Evolutionary conservation across 148 eudicot genomes (phyloP).

Genomic region (Amaranthus cruentus): DNA sequence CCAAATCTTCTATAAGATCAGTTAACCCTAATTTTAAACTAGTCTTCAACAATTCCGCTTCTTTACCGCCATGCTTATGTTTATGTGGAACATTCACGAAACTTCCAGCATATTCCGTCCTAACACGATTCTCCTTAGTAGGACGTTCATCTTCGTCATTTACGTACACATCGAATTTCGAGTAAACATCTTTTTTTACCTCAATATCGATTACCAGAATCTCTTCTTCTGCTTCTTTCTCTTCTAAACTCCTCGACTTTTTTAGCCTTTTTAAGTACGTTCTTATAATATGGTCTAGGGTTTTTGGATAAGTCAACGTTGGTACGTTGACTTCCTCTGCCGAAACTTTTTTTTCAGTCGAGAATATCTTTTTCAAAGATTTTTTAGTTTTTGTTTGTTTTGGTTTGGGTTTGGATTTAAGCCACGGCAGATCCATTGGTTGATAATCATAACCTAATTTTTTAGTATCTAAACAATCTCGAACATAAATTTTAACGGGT

Average conservation of each 20-base stretch:
- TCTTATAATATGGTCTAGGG: conserved; percentile 35
- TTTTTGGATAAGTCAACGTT: conserved; percentile 35
- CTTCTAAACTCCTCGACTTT: conserved; percentile 50
- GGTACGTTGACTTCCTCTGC: conserved; percentile 25
- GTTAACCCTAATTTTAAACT: no score
- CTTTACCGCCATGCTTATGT: conserved; percentile 26
- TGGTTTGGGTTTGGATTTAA: conserved; percentile 12
- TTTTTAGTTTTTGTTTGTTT: background rate
- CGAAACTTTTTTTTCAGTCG: background rate
- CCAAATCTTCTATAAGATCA: no score
- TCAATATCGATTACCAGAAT: conserved; percentile 1
- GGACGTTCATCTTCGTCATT: conserved; percentile 63
- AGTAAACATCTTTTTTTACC: conserved; percentile 21
- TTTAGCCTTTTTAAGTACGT: conserved; percentile 55
- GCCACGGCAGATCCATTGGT: conserved; percentile 63
- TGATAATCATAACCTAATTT: conserved; percentile 65
- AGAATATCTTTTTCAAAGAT: background rate
- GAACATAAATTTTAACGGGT: conserved; percentile 49
- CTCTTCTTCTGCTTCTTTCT: conserved; percentile 34
- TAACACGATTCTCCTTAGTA: conserved; percentile 30
- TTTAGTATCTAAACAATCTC: conserved; percentile 51
- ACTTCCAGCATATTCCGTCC: conserved; percentile 78
- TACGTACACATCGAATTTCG: conserved; percentile 64
- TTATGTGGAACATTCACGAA: conserved; percentile 65
- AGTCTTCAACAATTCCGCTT: conserved; percentile 11